Conservation (phyloP, 345 rosid species). For the Moricandia moricandioides region DNA sequence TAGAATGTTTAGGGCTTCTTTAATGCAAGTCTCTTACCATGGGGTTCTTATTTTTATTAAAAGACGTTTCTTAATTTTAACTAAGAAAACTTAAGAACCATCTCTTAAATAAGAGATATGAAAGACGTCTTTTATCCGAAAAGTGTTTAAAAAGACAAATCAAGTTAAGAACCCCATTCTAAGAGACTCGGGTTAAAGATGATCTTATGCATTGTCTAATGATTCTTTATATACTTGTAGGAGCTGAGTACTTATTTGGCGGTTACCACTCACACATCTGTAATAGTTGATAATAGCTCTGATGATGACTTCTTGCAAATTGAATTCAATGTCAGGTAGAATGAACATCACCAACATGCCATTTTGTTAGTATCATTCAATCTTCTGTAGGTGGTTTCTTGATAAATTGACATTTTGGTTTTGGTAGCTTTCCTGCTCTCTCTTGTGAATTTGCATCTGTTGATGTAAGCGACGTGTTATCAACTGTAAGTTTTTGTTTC, state of each 20-base stretch:
- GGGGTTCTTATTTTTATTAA: too few species aligned
- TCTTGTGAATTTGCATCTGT: constrained; percentile 98
- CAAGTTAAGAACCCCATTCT: too few species aligned
- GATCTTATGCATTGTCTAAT: not conserved
- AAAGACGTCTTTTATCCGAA: too few species aligned
- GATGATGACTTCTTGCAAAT: constrained; percentile 91
- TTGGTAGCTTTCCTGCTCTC: constrained; percentile 86
- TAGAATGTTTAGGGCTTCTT: too few species aligned
- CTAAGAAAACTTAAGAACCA: too few species aligned
- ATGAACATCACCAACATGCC: not conserved
- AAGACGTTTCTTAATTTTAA: too few species aligned
- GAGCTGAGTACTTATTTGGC: constrained; percentile 81
- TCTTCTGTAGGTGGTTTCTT: not conserved
- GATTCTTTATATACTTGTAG: constrained; percentile 40
- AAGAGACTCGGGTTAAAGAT: too few species aligned
- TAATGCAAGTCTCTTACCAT: too few species aligned
- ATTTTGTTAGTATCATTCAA: not conserved
- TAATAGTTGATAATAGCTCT: constrained; percentile 83
- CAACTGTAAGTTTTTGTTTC: constrained; percentile 72
- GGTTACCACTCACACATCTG: constrained; percentile 68
- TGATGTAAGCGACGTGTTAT: constrained; percentile 87
- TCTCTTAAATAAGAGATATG: too few species aligned
- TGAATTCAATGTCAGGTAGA: constrained; percentile 82
- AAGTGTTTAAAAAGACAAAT: too few species aligned
- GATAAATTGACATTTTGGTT: constrained; percentile 8